phyloP scores from a whole-genome alignment of 352 stramenopile species.

The Aphanomyces astaci region DNA sequence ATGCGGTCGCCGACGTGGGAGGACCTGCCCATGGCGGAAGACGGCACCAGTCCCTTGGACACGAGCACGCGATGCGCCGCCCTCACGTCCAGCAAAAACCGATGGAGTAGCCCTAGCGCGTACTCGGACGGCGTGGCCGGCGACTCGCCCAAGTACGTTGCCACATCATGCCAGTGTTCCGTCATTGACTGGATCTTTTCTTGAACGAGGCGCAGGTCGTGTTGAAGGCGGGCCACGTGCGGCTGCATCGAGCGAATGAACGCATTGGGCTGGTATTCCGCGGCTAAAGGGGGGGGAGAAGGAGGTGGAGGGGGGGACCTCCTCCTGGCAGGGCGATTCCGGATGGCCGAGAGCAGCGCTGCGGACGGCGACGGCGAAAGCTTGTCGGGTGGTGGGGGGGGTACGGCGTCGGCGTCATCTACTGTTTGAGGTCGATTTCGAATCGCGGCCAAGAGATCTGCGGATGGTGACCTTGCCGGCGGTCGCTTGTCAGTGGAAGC shows the following conservation, averaged over 20 bases:
- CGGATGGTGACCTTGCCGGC: neutral
- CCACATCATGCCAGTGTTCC: slow-evolving; percentile 51
- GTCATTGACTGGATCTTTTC: slow-evolving; percentile 53
- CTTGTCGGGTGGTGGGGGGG: neutral
- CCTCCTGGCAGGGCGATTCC: neutral
- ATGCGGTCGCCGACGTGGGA: slow-evolving; percentile 55
- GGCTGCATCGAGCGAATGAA: slow-evolving; percentile 52
- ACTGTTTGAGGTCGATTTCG: neutral
- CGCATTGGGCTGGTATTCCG: slow-evolving; percentile 26
- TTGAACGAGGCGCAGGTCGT: slow-evolving; percentile 49
- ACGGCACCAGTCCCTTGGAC: slow-evolving; percentile 42
- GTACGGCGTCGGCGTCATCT: neutral
- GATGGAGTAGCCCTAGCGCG: slow-evolving; percentile 53
- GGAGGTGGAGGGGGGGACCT: neutral
- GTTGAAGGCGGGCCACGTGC: slow-evolving; percentile 44
- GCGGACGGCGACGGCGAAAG: neutral
- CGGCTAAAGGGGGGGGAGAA: neutral
- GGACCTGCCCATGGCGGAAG: slow-evolving; percentile 30
- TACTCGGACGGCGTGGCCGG: slow-evolving; percentile 59
- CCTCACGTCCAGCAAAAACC: slow-evolving; percentile 70
- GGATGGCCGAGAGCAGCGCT: neutral
- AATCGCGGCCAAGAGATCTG: neutral
- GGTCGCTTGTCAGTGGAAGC: no score
- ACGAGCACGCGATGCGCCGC: slow-evolving; percentile 54
- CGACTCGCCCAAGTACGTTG: slow-evolving; percentile 62